phyloP scores from a whole-genome alignment of 75 land plant genomes.

The Cunninghamia lanceolata region DNA sequence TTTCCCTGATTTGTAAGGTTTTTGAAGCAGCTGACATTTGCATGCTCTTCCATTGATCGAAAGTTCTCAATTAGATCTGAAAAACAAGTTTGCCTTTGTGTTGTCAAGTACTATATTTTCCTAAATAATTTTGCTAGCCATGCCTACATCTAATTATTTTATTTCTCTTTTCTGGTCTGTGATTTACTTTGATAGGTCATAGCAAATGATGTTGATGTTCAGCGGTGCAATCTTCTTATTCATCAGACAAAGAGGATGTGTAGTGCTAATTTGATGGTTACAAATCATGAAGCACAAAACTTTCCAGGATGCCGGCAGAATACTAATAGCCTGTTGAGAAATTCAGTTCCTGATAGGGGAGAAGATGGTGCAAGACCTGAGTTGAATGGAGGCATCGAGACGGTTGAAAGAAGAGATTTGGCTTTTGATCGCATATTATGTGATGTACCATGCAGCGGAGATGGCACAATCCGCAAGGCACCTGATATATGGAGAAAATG shows the following conservation, averaged over 20 bases:
- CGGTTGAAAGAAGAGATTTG: slow-evolving; percentile 25
- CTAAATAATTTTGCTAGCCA: background rate
- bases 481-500: slow-evolving; percentile 99
- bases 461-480: slow-evolving; percentile 97
- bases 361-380: background rate
- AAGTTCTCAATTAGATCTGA: background rate
- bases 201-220: slow-evolving; percentile 97
- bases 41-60: background rate
- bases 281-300: slow-evolving; percentile 98
- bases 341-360: slow-evolving; percentile 6
- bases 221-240: slow-evolving; percentile 93
- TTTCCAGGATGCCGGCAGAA: slow-evolving; percentile 67
- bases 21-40: background rate
- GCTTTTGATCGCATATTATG: slow-evolving; percentile 90
- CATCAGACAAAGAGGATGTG: slow-evolving; percentile 99
- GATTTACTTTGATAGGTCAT: slow-evolving; percentile 50
- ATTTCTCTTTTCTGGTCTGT: background rate
- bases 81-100: background rate
- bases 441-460: slow-evolving; percentile 99
- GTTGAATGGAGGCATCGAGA: slow-evolving; percentile 4
- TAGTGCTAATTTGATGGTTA: slow-evolving; percentile 89
- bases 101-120: background rate
- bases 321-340: slow-evolving; percentile 2
- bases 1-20: background rate
- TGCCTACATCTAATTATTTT: slow-evolving; percentile 6